Evolutionary conservation across 176 grass and related monocot species (phyloP).

Genomic region (Oryza meridionalis): DNA sequence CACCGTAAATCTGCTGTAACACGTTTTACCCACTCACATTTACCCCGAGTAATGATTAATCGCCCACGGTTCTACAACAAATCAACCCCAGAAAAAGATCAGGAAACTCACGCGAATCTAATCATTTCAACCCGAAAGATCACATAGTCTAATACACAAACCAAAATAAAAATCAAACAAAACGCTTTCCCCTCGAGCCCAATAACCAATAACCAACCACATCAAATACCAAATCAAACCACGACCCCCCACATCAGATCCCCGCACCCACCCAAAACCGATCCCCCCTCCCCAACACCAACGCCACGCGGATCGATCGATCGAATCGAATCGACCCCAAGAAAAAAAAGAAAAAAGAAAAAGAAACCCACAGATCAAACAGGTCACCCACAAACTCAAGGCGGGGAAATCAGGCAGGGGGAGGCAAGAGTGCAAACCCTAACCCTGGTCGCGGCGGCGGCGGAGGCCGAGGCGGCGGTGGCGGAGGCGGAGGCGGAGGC

Average conservation of each 20-base stretch:
- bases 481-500: constrained; percentile 30
- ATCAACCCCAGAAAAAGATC: not conserved
- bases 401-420: not conserved
- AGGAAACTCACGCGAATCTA: constrained; percentile 2
- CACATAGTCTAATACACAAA: not conserved
- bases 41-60: not conserved
- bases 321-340: constrained; percentile 6
- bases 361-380: constrained; percentile 12
- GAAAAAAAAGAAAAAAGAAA: not conserved
- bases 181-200: not conserved
- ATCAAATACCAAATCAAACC: not conserved
- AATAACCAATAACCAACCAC: not conserved
- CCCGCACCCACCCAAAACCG: constrained; percentile 19
- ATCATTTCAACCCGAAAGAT: not conserved
- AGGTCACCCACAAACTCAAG: not conserved
- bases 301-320: constrained; percentile 29
- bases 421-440: constrained; percentile 35
- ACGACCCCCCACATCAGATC: not conserved
- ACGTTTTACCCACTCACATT: not conserved
- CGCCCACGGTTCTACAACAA: not conserved
- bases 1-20: not conserved
- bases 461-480: constrained; percentile 35
- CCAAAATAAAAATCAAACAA: not conserved
- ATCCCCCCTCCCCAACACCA: not conserved
- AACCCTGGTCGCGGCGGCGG: constrained; percentile 48